A percentile compares a stretch with the other conserved stretches of the same genome.
Evolutionary conservation across 768 basidiomycete genomes (phyloP).

Genomic region (Tulasnella sp.): DNA sequence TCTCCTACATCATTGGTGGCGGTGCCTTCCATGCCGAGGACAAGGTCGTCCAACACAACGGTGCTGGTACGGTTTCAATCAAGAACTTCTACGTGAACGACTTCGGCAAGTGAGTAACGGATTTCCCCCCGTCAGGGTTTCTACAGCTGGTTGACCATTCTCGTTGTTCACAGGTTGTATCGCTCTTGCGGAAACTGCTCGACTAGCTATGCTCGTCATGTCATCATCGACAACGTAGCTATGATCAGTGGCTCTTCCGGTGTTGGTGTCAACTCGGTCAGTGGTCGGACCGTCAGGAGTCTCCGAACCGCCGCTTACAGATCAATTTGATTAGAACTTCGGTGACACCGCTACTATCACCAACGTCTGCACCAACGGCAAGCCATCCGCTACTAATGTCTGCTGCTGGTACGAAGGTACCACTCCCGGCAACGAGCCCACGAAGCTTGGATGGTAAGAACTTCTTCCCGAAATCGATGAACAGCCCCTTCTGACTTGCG

Average conservation of each 20-base stretch:
- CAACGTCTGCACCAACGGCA: conserved; percentile 17
- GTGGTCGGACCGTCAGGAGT: neutral
- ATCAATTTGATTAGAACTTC: conserved; percentile 5
- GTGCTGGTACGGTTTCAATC: conserved; percentile 7
- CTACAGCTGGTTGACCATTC: neutral
- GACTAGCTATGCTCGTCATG: conserved; percentile 19
- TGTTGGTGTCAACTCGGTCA: conserved; percentile 25
- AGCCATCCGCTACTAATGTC: neutral
- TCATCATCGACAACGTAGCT: conserved; percentile 25
- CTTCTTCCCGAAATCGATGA: neutral
- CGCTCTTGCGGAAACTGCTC: conserved; percentile 29
- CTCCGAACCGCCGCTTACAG: neutral
- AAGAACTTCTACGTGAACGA: conserved; percentile 10
- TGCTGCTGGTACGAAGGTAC: conserved; percentile 19
- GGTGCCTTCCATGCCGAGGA: conserved; percentile 19
- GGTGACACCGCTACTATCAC: conserved; percentile 11
- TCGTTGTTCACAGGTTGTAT: conserved; percentile 6
- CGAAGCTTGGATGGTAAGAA: conserved; percentile 7
- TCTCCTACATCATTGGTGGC: conserved; percentile 26
- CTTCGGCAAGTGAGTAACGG: conserved; percentile 15
- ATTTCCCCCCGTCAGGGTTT: neutral
- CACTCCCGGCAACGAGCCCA: neutral
- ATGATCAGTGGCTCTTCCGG: conserved; percentile 18
- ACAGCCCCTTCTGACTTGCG: neutral
- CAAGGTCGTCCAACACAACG: conserved; percentile 17